A percentile compares a stretch with the other conserved stretches of the same genome.
phyloP scores from a whole-genome alignment of 768 basidiomycete genomes.

The Austroboletus eburneus region DNA sequence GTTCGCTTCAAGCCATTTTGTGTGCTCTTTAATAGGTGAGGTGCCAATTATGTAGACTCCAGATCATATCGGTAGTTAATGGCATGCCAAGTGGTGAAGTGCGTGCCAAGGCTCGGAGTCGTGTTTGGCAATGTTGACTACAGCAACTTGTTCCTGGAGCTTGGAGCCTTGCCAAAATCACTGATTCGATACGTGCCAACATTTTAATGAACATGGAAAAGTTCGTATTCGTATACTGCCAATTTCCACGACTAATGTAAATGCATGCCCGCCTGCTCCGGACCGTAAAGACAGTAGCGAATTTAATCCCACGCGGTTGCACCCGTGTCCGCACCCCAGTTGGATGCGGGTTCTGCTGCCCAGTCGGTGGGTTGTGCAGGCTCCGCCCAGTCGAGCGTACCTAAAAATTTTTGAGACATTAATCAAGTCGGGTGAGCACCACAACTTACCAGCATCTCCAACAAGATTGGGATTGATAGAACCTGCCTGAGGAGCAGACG shows the following conservation, averaged over 20 bases:
- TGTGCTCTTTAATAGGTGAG: background rate
- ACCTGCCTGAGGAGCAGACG: slow-evolving; percentile 63
- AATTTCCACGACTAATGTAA: background rate
- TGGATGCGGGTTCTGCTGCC: slow-evolving; percentile 69
- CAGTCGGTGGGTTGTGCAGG: slow-evolving; percentile 64
- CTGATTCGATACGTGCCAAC: background rate
- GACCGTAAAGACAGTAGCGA: background rate
- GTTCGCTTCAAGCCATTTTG: no score
- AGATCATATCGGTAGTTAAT: no score
- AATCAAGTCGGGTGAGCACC: background rate
- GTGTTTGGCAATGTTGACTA: no score
- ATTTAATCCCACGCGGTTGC: slow-evolving; percentile 30
- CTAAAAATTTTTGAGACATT: slow-evolving; percentile 29
- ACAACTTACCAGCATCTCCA: slow-evolving; percentile 50
- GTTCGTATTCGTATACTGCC: slow-evolving; percentile 13
- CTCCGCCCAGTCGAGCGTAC: slow-evolving; percentile 83
- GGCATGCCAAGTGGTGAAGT: no score
- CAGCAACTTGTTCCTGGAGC: no score
- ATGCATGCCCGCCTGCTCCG: slow-evolving; percentile 1
- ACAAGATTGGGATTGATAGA: slow-evolving; percentile 76
- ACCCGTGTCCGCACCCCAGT: slow-evolving; percentile 35
- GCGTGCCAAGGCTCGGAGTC: no score
- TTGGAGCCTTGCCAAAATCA: no score
- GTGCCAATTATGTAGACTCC: no score
- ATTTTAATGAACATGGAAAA: slow-evolving; percentile 21